phyloP scores from a whole-genome alignment of 2,329 filamentous ascomycete genomes.

The Fusarium liriodendri region DNA sequence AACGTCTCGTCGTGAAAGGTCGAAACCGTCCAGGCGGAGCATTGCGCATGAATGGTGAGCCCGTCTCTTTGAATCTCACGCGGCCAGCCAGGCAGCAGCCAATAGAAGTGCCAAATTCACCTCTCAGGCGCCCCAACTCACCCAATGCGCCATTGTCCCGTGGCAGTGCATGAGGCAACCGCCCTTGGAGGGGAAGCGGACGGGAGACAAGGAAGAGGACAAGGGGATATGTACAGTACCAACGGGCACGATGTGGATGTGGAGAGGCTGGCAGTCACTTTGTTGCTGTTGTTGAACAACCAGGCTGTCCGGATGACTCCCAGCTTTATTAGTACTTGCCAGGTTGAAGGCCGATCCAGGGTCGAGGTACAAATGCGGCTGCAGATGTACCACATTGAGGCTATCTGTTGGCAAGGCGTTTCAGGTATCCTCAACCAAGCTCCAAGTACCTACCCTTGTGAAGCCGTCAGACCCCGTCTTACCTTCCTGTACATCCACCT shows the following conservation, averaged over 20 bases:
- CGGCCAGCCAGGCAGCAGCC: slow-evolving; percentile 29
- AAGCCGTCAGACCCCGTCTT: slow-evolving; percentile 23
- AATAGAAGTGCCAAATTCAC: slow-evolving; percentile 3
- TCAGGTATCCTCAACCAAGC: slow-evolving; percentile 11
- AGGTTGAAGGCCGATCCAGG: slow-evolving; percentile 6
- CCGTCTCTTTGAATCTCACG: slow-evolving; percentile 18
- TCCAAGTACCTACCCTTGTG: slow-evolving; percentile 18
- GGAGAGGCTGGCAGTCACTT: slow-evolving; percentile 6
- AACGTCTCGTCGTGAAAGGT: slow-evolving; percentile 12
- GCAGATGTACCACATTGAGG: not conserved
- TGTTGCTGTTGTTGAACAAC: slow-evolving; percentile 12
- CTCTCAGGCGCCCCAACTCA: not conserved
- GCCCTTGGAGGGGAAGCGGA: slow-evolving; percentile 21
- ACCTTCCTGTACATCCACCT: slow-evolving; percentile 11
- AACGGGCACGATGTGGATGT: slow-evolving; percentile 6
- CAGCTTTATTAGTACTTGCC: not conserved
- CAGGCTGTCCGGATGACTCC: slow-evolving; percentile 20
- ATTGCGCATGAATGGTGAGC: slow-evolving; percentile 3
- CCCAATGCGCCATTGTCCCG: slow-evolving; percentile 43
- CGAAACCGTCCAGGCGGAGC: slow-evolving; percentile 12
- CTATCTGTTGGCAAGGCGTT: not conserved
- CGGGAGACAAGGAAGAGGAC: slow-evolving; percentile 17
- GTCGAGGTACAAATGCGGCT: slow-evolving; percentile 16
- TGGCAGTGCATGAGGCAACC: slow-evolving; percentile 48
- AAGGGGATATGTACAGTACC: not conserved